A percentile compares a stretch with the other conserved stretches of the same genome.
These are phyloP conservation scores for Biscutella auriculata DNA, from an alignment of 441 rosid genomes.

Conservation along the genomic window DNA sequence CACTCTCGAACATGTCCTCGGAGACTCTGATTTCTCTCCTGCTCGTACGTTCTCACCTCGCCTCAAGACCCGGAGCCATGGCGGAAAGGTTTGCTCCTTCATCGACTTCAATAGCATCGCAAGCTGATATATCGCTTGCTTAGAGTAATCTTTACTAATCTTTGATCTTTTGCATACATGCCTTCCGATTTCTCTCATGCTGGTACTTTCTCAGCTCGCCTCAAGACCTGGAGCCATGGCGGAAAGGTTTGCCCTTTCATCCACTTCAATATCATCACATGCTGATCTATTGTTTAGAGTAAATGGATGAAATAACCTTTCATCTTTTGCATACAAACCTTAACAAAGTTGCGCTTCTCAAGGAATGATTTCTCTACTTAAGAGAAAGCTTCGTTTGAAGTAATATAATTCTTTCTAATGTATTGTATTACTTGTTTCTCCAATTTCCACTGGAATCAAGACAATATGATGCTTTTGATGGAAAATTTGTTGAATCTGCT, in stretches of 20 bases:
- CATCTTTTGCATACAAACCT: constrained; percentile 31
- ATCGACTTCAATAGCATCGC: not conserved
- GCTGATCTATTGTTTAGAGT: not conserved
- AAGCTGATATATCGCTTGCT: not conserved
- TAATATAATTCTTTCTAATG: constrained; percentile 15
- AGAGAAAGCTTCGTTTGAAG: constrained; percentile 62
- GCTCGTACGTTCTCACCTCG: constrained; percentile 91
- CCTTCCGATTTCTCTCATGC: constrained; percentile 67
- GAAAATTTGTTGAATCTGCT: constrained; percentile 50
- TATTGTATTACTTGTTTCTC: not conserved
- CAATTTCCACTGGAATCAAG: not conserved
- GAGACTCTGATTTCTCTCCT: constrained; percentile 63
- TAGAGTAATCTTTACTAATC: not conserved
- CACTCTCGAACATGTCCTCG: constrained; percentile 82
- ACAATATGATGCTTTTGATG: not conserved
- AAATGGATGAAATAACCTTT: not conserved
- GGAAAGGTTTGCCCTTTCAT: constrained; percentile 42
- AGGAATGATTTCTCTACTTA: constrained; percentile 43
- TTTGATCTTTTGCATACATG: too few relatives aligned
- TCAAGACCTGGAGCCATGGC: constrained; percentile 71
- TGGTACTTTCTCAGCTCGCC: constrained; percentile 85
- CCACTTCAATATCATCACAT: not conserved
- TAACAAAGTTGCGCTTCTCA: constrained; percentile 80
- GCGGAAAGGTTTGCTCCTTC: constrained; percentile 47
- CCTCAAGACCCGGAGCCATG: constrained; percentile 68